Base-by-base conservation (phyloP, 345 rosid genomes). In the Camelina neglecta region DNA sequence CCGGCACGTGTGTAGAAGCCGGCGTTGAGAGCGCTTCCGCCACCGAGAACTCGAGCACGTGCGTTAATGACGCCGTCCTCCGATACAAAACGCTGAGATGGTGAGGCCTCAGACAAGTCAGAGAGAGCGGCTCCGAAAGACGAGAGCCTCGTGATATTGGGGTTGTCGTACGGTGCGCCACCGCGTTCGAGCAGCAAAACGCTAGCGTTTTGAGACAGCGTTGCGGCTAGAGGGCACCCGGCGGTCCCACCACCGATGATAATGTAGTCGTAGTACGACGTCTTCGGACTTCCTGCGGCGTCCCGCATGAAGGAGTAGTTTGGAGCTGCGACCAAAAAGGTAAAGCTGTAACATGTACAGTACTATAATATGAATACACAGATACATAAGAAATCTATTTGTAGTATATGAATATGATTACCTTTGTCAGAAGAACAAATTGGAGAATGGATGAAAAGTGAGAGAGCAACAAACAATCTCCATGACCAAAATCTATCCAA, bases 161-260 rank as follows among this genome's bases (percentile, higher is more conserved):
- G 85, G 73, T 89, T 82, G 24, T 82, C 82, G 49, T 86, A 91
- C 1, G 92, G 97, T 15, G 90, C 79, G 45, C 87, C 89, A 23
- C 97, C 97, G 35, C 94, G 88, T 82, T 89, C 97, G 3, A 91
- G 84, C 36, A 91, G 74, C 70, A 91, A 69, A 76, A 91, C 94
- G 56, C 73, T 74, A 15, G 88, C 85, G 36, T 81, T 81, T 67
- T 75, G 79, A 2, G 97, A 91, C 1, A 89, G 83, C 50, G 92
- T 89, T 24, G 97, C 92, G 5, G 97, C 97, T 45, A 91, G 67
- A 0, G 97, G 92, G 63, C 97, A 91, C 2, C 94, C 97, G 2
- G 94, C 85, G 6, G 97, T 91, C 20, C 97, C 97, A 4, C 97
- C 94, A 4, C 97, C 97, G 35, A 91, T 70, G 21, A 91, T 74